Percentiles rank a stretch among this genome's conserved stretches.
Evolutionary conservation across 2,329 filamentous ascomycete species (phyloP).

Genomic region (Aspergillus quadrilineatus): DNA sequence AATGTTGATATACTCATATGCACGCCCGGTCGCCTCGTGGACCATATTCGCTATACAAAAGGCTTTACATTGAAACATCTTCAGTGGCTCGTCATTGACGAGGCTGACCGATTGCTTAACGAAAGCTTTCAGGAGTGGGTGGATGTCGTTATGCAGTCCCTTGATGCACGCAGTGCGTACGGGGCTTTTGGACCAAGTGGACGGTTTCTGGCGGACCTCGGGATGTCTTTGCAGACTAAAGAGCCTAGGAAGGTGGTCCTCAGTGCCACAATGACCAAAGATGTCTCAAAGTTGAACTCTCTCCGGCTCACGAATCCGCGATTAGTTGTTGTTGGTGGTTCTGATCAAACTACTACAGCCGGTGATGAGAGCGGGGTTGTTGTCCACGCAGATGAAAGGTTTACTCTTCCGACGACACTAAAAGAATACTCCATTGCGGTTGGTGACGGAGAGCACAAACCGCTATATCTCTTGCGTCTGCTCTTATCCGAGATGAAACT

Average conservation of each 20-base stretch:
- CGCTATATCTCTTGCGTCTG: slow-evolving; percentile 78
- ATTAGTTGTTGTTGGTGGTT: slow-evolving; percentile 70
- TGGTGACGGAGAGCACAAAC: slow-evolving; percentile 69
- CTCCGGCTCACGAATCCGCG: slow-evolving; percentile 72
- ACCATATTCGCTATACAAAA: slow-evolving; percentile 80
- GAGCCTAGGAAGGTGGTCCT: slow-evolving; percentile 76
- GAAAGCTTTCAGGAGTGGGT: slow-evolving; percentile 95
- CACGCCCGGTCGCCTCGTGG: slow-evolving; percentile 86
- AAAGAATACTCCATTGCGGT: slow-evolving; percentile 68
- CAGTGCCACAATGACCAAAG: slow-evolving; percentile 87
- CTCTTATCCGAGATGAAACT: slow-evolving; percentile 51
- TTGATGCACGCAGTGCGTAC: slow-evolving; percentile 55
- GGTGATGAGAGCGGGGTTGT: slow-evolving; percentile 24
- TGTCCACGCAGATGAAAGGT: slow-evolving; percentile 36
- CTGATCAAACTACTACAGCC: slow-evolving; percentile 24
- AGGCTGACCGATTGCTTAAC: slow-evolving; percentile 86
- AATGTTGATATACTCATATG: slow-evolving; percentile 86
- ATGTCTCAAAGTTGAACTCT: slow-evolving; percentile 74
- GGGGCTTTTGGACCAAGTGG: slow-evolving; percentile 48
- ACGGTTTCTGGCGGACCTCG: slow-evolving; percentile 35
- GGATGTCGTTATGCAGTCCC: slow-evolving; percentile 61
- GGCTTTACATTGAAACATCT: slow-evolving; percentile 78
- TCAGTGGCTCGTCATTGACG: slow-evolving; percentile 87
- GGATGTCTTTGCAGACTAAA: slow-evolving; percentile 39
- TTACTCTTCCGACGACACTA: slow-evolving; percentile 63